Conservation (phyloP, 2,329 filamentous ascomycete species). For the Trichophaea hybrida region DNA sequence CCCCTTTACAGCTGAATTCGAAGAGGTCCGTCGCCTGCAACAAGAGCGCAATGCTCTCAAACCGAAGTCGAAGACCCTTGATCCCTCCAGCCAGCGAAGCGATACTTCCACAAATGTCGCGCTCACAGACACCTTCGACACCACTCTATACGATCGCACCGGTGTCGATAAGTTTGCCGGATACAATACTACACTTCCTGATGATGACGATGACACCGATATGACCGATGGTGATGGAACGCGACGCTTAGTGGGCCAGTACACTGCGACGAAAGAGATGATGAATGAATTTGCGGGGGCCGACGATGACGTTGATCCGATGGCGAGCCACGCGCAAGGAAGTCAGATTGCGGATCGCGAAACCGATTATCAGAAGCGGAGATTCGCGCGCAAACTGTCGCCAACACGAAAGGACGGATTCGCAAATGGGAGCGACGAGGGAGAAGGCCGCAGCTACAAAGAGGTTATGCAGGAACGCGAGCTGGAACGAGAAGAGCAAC, state of each 20-base stretch:
- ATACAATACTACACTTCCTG: slow-evolving; percentile 80
- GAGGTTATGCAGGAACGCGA: slow-evolving; percentile 85
- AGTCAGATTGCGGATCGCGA: slow-evolving; percentile 84
- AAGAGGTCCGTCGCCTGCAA: slow-evolving; percentile 74
- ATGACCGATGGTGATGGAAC: slow-evolving; percentile 61
- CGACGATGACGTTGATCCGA: slow-evolving; percentile 81
- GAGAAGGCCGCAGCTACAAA: slow-evolving; percentile 68
- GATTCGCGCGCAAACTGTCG: slow-evolving; percentile 75
- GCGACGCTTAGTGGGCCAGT: slow-evolving; percentile 77
- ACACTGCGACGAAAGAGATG: slow-evolving; percentile 81
- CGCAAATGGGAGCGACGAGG: slow-evolving; percentile 46
- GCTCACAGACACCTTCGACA: slow-evolving; percentile 79
- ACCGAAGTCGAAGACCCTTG: slow-evolving; percentile 52
- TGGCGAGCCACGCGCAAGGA: slow-evolving; percentile 74
- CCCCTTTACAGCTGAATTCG: slow-evolving; percentile 53
- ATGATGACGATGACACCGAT: slow-evolving; percentile 61
- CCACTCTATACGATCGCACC: slow-evolving; percentile 67
- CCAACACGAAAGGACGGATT: slow-evolving; percentile 79
- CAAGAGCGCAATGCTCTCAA: slow-evolving; percentile 77
- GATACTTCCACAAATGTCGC: slow-evolving; percentile 80
- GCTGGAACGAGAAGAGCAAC: slow-evolving; percentile 82
- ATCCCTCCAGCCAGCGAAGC: slow-evolving; percentile 64
- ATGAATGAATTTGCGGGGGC: slow-evolving; percentile 86
- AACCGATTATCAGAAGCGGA: slow-evolving; percentile 93
- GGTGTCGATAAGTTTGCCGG: slow-evolving; percentile 69